These are phyloP conservation scores for Dalbergia cultrata DNA, from an alignment of 306 rosid genomes.

Conservation along the genomic window DNA sequence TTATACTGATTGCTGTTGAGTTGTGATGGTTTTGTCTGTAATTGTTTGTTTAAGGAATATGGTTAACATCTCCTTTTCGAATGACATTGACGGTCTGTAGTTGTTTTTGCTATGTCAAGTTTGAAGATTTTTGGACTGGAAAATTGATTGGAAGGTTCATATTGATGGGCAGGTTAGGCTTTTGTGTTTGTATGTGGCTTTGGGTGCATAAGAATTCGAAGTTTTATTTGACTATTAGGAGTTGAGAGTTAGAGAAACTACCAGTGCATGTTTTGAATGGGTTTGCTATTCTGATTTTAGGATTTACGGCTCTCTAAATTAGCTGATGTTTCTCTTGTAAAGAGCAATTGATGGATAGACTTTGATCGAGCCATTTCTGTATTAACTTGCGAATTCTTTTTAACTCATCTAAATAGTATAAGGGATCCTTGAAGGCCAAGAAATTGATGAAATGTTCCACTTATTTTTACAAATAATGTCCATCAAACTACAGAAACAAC, in stretches of 20 bases:
- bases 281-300: slow-evolving; percentile 15
- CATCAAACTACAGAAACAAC: background rate
- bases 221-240: slow-evolving; percentile 16
- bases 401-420: background rate
- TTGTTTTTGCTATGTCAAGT: slow-evolving; percentile 18
- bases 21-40: slow-evolving; percentile 12
- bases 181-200: slow-evolving; percentile 1
- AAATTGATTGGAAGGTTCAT: background rate
- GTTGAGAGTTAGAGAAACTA: background rate
- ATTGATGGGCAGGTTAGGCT: slow-evolving; percentile 7
- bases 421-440: slow-evolving; percentile 1
- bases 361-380: slow-evolving; percentile 23
- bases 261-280: background rate
- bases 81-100: background rate
- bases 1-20: slow-evolving; percentile 4
- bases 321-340: background rate
- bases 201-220: background rate
- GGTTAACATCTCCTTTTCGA: background rate
- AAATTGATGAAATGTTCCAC: background rate
- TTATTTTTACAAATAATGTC: background rate
- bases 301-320: background rate
- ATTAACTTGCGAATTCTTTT: background rate
- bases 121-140: slow-evolving; percentile 20
- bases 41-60: background rate
- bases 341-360: slow-evolving; percentile 21